Evolutionary conservation across 73 alveolate species (phyloP), one percentile per base, ranked within the genome.

Genomic region (Stentor roeselii): DNA sequence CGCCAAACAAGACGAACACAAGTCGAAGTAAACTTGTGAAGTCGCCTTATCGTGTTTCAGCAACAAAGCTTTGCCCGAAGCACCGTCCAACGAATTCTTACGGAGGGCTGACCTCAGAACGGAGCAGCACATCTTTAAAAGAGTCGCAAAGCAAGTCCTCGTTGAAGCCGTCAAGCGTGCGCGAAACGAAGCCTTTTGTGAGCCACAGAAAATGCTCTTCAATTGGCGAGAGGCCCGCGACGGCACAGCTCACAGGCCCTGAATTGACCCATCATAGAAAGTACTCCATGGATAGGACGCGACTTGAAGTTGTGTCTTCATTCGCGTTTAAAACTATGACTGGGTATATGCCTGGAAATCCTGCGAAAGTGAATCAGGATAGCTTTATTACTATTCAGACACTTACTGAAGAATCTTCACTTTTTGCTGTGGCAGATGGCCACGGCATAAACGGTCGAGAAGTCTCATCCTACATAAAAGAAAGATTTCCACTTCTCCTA

Each of bases 351-450:
- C 98, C 99, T 0, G 95, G 95, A n/a, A 95, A 92, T 67, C 92
- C 96, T n/a, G 77, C 38, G 34, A 95, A 95, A 84, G 84, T 84
- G 82, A 95, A 95, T 76, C 94, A 95, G 88, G 99, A 95, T 86
- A 86, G 91, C 76, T 95, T 91, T 84, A 93, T 95, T 75, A n/a
- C n/a, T n/a, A n/a, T n/a, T n/a, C 94, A 93, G 76, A 93, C 91
- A 88, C n/a, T n/a, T n/a, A n/a, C n/a, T n/a, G n/a, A n/a, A n/a
- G n/a, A n/a, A n/a, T n/a, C n/a, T n/a, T n/a, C n/a, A n/a, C n/a
- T 58, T 58, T 58, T 15, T 58, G 74, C 74, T 15, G 74, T 58
- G n/a, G 74, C 74, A 58, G 74, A 58, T 58, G 74, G 74, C 14
- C 74, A 58, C n/a, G 74, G 74, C 14, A 58, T 15, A 58, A 15